Conservation (phyloP, 257 asterid species). For the Jaltomata sinuosa region DNA sequence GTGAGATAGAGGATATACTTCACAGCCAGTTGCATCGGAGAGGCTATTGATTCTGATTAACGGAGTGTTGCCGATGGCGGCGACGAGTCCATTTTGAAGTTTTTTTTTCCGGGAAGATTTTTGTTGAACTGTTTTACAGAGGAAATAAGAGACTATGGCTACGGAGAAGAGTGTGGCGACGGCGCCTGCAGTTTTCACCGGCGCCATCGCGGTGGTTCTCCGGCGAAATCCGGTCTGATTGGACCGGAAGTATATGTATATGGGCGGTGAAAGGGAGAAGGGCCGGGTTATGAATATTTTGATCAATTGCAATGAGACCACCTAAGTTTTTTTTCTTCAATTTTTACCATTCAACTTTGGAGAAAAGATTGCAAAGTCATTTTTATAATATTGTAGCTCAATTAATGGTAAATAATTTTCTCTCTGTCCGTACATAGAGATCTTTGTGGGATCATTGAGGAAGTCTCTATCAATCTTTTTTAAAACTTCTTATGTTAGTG, state of each 20-base stretch:
- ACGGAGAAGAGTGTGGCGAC: conserved; percentile 47
- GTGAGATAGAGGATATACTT: conserved; percentile 27
- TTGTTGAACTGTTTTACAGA: conserved; percentile 22
- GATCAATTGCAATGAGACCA: background rate
- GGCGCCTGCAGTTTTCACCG: conserved; percentile 42
- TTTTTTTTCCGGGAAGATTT: conserved; percentile 22
- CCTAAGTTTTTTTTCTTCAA: background rate
- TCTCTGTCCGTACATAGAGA: too few species aligned
- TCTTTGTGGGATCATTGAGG: too few species aligned
- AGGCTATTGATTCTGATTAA: conserved; percentile 85
- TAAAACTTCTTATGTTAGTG: too few species aligned
- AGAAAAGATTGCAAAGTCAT: background rate
- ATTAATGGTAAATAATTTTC: background rate
- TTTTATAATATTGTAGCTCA: background rate
- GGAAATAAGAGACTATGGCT: conserved; percentile 41
- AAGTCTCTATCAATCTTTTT: too few species aligned
- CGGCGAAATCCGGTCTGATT: background rate
- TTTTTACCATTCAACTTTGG: background rate
- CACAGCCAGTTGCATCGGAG: conserved; percentile 89
- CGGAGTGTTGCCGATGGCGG: conserved; percentile 92
- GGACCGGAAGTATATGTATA: background rate
- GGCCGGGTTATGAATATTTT: background rate
- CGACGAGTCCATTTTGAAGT: conserved; percentile 51
- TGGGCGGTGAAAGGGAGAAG: background rate
- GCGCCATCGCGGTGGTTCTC: conserved; percentile 23